These are phyloP conservation scores for Fusarium armeniacum DNA, from an alignment of 2,329 filamentous ascomycete species.

Conservation along the genomic window DNA sequence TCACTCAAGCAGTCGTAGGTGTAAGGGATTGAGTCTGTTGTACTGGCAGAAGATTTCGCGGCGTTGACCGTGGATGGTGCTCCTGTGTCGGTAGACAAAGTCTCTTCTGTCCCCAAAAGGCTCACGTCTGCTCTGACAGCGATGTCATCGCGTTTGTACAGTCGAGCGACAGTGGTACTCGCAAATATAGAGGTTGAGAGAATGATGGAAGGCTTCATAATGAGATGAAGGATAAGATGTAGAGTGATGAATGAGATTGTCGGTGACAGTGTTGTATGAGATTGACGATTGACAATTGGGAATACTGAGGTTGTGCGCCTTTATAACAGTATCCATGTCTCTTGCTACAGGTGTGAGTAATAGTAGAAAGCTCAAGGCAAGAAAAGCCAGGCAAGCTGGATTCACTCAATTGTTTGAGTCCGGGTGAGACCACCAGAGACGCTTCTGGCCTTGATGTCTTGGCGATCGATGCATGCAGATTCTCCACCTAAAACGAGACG, in stretches of 20 bases:
- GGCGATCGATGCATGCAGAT: not conserved
- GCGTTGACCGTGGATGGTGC: not conserved
- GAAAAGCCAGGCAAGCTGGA: too few species aligned
- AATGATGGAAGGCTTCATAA: not conserved
- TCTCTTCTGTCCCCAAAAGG: too few species aligned
- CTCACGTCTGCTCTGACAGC: not conserved
- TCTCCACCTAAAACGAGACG: not conserved
- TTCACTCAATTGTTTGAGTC: too few species aligned
- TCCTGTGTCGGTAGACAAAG: not conserved
- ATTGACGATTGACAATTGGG: too few species aligned
- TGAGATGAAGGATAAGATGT: not conserved
- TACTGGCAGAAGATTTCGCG: not conserved
- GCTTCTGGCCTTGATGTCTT: not conserved
- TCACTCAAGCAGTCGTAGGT: constrained; percentile 14
- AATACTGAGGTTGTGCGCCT: not conserved
- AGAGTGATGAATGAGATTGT: too few species aligned
- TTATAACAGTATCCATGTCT: not conserved
- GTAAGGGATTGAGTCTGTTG: not conserved
- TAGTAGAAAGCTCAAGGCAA: not conserved
- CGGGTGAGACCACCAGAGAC: not conserved
- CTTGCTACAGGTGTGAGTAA: not conserved
- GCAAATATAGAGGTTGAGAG: not conserved
- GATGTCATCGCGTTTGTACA: constrained; percentile 1
- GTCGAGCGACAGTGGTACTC: not conserved
- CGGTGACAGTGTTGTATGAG: not conserved